These are phyloP conservation scores for Collariella sp. DNA, from an alignment of 495 filamentous ascomycete species.

Conservation along the genomic window DNA sequence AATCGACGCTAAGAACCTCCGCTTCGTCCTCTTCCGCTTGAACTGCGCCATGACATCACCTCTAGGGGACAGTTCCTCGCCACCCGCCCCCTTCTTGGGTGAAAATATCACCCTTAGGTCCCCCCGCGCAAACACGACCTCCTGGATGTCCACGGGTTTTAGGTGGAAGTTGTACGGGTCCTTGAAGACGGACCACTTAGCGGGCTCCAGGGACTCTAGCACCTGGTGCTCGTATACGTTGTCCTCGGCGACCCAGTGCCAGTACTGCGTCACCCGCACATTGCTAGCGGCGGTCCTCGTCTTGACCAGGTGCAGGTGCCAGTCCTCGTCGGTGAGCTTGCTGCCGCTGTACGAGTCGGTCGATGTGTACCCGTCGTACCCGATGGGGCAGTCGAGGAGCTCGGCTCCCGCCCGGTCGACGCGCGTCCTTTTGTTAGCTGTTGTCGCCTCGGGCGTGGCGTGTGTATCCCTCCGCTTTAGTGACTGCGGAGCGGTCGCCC, in stretches of 20 bases:
- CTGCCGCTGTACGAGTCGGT: conserved; percentile 35
- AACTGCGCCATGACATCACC: conserved; percentile 36
- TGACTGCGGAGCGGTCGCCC: background rate
- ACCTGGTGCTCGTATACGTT: conserved; percentile 40
- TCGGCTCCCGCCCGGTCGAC: no score
- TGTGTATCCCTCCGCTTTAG: conserved; percentile 23
- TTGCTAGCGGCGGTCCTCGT: conserved; percentile 30
- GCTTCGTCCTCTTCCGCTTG: conserved; percentile 40
- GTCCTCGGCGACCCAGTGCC: conserved; percentile 31
- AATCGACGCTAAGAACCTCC: conserved; percentile 33
- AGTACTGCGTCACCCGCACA: conserved; percentile 39
- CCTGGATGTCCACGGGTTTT: conserved; percentile 27
- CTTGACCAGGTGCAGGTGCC: conserved; percentile 41
- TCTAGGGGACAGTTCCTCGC: conserved; percentile 10
- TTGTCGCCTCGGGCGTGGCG: conserved; percentile 11
- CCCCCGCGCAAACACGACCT: conserved; percentile 29
- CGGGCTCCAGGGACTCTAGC: conserved; percentile 31
- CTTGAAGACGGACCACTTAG: conserved; percentile 40
- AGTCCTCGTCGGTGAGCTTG: conserved; percentile 35
- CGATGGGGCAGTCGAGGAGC: conserved; percentile 18
- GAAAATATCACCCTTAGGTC: conserved; percentile 28
- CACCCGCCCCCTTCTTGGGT: conserved; percentile 16
- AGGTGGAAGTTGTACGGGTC: conserved; percentile 40
- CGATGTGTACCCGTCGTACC: conserved; percentile 37
- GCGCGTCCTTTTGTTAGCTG: background rate